Evolutionary conservation across 306 rosid genomes (phyloP), one percentile per base, ranked within the genome.

Genomic region (Acacia confusa): DNA sequence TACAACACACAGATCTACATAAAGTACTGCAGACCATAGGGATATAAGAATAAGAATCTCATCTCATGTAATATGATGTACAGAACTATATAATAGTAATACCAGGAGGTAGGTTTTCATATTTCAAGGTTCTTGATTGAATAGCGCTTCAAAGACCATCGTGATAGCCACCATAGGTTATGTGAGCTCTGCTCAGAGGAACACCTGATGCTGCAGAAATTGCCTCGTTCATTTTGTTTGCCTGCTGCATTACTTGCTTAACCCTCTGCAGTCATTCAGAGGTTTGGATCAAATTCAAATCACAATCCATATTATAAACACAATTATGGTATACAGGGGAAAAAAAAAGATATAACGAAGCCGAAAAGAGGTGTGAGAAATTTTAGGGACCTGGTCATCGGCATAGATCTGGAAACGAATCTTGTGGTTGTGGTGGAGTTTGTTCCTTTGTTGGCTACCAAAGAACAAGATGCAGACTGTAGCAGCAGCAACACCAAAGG

Each of bases 401-500:
- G 88, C 83, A 81, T 83, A 91, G 85, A 92, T 88, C 89, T 92
- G 94, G 82, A 92, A 88, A 32, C 87, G 84, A 80, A 89, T 86
- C 78, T 86, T 91, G 12, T 88, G 97, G 66, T 87, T 82, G 7
- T 76, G 87, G 1, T 87, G 88, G 43, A 50, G 65, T 50, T 82
- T 84, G 84, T 79, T 89, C 36, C 58, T 85, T 10, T 93, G 92
- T 0, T 89, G 88, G 69, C 76, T 83, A 65, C 94, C 92, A 12
- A 89, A 81, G 73, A 86, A 86, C 20, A 92, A 64, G 81, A 94
- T 44, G 81, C 94, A 94, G 61, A 94, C 61, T n/a, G 98, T 88
- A 25, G 91, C 97, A 71, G 94, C 97, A 77, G 95, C 93, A 85
- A 94, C 83, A 67, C 98, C 98, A 55, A 94, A 92, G 43, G 95